A percentile compares a stretch with the other conserved stretches of the same genome.
These are phyloP conservation scores for Phytophthora niederhauseri DNA, from an alignment of 352 stramenopile species.

Conservation along the genomic window DNA sequence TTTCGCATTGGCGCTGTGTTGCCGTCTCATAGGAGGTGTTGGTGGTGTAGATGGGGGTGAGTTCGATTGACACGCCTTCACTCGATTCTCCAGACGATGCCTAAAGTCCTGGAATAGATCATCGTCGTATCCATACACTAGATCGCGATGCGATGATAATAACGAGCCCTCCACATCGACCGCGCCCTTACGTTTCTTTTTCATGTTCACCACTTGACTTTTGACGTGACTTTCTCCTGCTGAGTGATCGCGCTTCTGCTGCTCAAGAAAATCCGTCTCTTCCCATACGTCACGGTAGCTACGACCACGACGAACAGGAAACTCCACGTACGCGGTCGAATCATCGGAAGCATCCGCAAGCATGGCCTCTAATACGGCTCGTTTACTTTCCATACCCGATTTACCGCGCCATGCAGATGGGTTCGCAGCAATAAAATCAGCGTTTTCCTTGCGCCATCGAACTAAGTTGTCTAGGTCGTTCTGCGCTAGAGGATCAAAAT, in stretches of 20 bases:
- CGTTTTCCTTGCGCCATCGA: slow-evolving; percentile 55
- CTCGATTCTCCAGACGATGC: slow-evolving; percentile 41
- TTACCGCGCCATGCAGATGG: slow-evolving; percentile 20
- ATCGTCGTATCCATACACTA: slow-evolving; percentile 85
- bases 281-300: slow-evolving; percentile 82
- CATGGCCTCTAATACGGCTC: slow-evolving; percentile 52
- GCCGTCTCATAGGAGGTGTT: slow-evolving; percentile 24
- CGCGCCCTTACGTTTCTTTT: slow-evolving; percentile 36
- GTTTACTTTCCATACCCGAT: slow-evolving; percentile 33
- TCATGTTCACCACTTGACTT: slow-evolving; percentile 30
- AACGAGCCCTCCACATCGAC: slow-evolving; percentile 28
- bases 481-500: slow-evolving; percentile 61
- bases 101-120: slow-evolving; percentile 67
- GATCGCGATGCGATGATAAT: slow-evolving; percentile 48
- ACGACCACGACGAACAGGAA: slow-evolving; percentile 54
- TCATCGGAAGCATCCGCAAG: slow-evolving; percentile 45
- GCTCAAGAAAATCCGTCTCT: slow-evolving; percentile 66
- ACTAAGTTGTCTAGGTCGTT: slow-evolving; percentile 60
- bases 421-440: slow-evolving; percentile 61
- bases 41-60: slow-evolving; percentile 16
- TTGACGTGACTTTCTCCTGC: slow-evolving; percentile 25
- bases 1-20: slow-evolving; percentile 17
- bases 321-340: slow-evolving; percentile 32
- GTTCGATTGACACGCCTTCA: slow-evolving; percentile 24
- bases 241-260: slow-evolving; percentile 42